Conservation (phyloP, 495 filamentous ascomycete species). For the Aspergillus bridgeri region DNA sequence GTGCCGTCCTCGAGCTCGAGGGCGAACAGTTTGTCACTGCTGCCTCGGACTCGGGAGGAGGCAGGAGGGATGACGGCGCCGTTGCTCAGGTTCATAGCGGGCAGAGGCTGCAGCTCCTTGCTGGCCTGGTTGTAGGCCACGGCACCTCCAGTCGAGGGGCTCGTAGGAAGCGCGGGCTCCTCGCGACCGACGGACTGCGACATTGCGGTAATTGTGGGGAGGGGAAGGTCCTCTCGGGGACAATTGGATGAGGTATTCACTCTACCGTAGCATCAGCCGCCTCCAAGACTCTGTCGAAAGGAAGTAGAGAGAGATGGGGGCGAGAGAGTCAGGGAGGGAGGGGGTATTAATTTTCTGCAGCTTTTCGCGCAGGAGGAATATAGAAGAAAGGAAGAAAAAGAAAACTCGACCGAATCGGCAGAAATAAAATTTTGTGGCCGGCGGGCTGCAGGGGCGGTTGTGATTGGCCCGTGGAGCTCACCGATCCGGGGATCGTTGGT, state of each 20-base stretch:
- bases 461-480: constrained; percentile 26
- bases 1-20: constrained; percentile 90
- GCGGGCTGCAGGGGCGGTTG: constrained; percentile 21
- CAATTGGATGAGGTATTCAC: constrained; percentile 33
- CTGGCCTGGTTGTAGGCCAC: constrained; percentile 31
- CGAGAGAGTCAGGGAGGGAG: constrained; percentile 21
- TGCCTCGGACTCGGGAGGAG: constrained; percentile 36
- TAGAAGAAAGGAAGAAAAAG: constrained; percentile 21
- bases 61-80: constrained; percentile 50
- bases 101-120: constrained; percentile 32
- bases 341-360: constrained; percentile 21
- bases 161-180: constrained; percentile 33
- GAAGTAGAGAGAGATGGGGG: constrained; percentile 13
- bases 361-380: constrained; percentile 28
- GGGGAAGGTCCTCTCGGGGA: constrained; percentile 42
- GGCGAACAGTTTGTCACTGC: constrained; percentile 60
- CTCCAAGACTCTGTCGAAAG: constrained; percentile 26
- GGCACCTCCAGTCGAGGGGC: constrained; percentile 34
- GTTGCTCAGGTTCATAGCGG: constrained; percentile 32
- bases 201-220: constrained; percentile 26
- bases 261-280: constrained; percentile 47
- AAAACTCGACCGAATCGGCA: constrained; percentile 15
- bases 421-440: constrained; percentile 29
- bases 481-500: constrained; percentile 21
- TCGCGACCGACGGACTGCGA: constrained; percentile 30